Base-by-base conservation (phyloP, 352 stramenopile species). In the Phytophthora sansomeana region DNA sequence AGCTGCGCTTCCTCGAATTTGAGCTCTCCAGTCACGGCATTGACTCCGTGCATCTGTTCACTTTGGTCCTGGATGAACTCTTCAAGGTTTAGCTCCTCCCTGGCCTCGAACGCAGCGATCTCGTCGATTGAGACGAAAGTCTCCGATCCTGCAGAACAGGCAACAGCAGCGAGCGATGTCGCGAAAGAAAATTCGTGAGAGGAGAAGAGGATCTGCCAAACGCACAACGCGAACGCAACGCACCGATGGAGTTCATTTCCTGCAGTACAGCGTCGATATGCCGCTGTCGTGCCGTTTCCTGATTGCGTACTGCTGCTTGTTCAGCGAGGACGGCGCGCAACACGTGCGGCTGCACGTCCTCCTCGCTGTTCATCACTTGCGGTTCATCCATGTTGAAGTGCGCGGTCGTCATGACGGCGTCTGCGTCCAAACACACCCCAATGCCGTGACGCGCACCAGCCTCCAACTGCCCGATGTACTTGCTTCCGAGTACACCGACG, bases 1-100 rank as follows among this genome's bases (percentile, higher is more conserved):
- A 86, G 69, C 51, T 76, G 64, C 8, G 82, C 70, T 33, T 91
- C 82, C 13, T 57, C 26, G 55, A 83, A 69, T 55, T 82, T 84
- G 52, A 75, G 66, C 26, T 52, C 52, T 35, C 72, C 58, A 1
- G 78, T 64, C 6, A 53, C 67, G 10, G 49, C 46, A 42, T 83
- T 73, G 14, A 88, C 59, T 14, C 41, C 56, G 1, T 21, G 10
- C 7, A 77, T 59, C 16, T 73, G 38, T 5, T 67, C 47, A 17
- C 29, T 61, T 26, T 76, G 72, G 5, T 72, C 62, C 0, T 13
- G 14, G 2, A 87, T 58, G 36, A 87, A 90, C 4, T 53, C 28
- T 17, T 64, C 21, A 6, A 83, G 60, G 6, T 66, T 55, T 1
- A 51, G 17, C 19, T 89, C 59, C 26, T 77, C 47, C n/a, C 63